Evolutionary conservation across 306 rosid genomes (phyloP), one percentile per base, ranked within the genome.

Genomic region (Lablab purpureus): DNA sequence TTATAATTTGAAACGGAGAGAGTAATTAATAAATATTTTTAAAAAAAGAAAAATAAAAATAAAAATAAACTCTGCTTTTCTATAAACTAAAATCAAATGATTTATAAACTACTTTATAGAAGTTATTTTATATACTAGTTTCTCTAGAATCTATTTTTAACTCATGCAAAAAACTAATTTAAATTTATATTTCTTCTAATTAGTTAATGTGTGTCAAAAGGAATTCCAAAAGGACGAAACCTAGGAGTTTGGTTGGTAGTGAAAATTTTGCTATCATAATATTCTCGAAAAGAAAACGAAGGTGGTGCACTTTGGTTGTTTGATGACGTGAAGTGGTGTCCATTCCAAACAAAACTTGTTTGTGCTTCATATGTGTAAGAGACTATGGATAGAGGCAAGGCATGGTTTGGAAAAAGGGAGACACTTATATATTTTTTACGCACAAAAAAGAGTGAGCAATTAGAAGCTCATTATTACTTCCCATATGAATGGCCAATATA

Each of bases 381-480:
- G 71, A n/a, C n/a, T 7, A 17, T 18, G 10, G 12, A 36, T 17
- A 4, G 3, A 36, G 17, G 9, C 18, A 3, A 65, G 3, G 17
- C 28, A 65, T 65, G 71, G 49, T 65, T 34, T 65, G 70, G 19
- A 65, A 9, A 65, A 65, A 34, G 46, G 28, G 71, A 65, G 71
- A 65, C 49, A 65, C 0, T 18, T 15, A 15, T 15, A 0, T 63
- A 13, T n/a, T 32, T 32, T 15, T n/a, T n/a, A n/a, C n/a, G 8
- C 22, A 2, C 46, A 63, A 17, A 63, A 1, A 62, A 3, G 22
- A 2, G 22, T 15, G 43, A 25, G 13, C 23, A 62, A 30, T 21
- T 59, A 59, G 22, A 15, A 30, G 22, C 6, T 62, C 22, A 30
- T 62, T 5, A 23, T 22, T 60, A 1, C 67, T 6, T 62, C 2